phyloP scores from a whole-genome alignment of 495 filamentous ascomycete species.

The Trichoderma parareesei region DNA sequence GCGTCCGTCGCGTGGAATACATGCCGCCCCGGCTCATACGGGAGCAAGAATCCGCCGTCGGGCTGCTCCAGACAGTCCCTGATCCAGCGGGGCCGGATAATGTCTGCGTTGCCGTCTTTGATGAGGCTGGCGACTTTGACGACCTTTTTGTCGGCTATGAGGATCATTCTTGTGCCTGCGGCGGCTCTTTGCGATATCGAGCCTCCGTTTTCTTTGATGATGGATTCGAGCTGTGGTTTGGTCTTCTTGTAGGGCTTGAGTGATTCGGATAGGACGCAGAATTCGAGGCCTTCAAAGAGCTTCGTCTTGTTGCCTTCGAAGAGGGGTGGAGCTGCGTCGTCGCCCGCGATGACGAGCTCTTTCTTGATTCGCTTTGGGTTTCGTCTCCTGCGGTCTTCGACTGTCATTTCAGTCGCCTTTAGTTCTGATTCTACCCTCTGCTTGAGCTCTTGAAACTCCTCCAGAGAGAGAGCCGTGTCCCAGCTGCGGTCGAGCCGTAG shows the following conservation, averaged over 20 bases:
- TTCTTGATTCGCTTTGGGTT: slow-evolving; percentile 55
- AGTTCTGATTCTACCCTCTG: slow-evolving; percentile 62
- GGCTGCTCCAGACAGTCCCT: slow-evolving; percentile 69
- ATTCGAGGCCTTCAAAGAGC: slow-evolving; percentile 65
- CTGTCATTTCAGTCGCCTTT: slow-evolving; percentile 62
- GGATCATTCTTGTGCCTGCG: slow-evolving; percentile 50
- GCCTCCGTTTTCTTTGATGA: slow-evolving; percentile 87
- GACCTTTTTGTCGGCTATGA: slow-evolving; percentile 74
- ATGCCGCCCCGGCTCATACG: slow-evolving; percentile 56
- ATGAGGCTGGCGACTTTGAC: slow-evolving; percentile 80
- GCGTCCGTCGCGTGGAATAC: slow-evolving; percentile 34
- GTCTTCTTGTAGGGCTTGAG: slow-evolving; percentile 49
- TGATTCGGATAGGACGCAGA: slow-evolving; percentile 53
- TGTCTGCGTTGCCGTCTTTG: slow-evolving; percentile 57
- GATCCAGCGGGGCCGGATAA: slow-evolving; percentile 77
- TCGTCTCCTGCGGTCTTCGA: slow-evolving; percentile 65
- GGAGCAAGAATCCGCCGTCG: slow-evolving; percentile 51
- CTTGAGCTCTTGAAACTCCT: slow-evolving; percentile 69
- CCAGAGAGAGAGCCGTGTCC: slow-evolving; percentile 66
- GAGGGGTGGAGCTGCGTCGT: slow-evolving; percentile 34
- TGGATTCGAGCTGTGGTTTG: slow-evolving; percentile 73
- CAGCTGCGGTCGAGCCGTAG: slow-evolving; percentile 77
- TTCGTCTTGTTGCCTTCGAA: slow-evolving; percentile 45
- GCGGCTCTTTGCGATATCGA: slow-evolving; percentile 65
- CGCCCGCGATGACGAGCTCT: slow-evolving; percentile 66